Evolutionary conservation across 176 grass and related monocot species (phyloP), one percentile per base, ranked within the genome.

Genomic region (Calamus simplicifolius): DNA sequence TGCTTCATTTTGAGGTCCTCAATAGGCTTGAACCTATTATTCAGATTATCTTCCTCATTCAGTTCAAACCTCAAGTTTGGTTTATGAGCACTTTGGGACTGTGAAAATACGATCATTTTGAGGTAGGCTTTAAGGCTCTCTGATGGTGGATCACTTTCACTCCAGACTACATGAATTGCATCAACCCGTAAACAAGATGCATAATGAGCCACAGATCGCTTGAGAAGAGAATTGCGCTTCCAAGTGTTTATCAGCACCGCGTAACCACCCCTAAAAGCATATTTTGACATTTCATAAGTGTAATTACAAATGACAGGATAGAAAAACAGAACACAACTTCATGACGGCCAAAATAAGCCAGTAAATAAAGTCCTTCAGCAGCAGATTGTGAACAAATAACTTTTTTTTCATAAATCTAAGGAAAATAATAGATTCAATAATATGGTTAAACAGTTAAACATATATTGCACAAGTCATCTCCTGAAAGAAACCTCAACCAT

Each of bases 1-100:
- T 50, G 86, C 80, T 58, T 88, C 86, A 18, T 69, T 75, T 25
- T 48, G 61, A 96, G 69, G 17, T 60, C 86, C 17, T 51, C 58
- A 59, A 87, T 82, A 1, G 84, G 86, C 69, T 77, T 90, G 77
- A 96, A 96, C 67, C 91, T 69, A 50, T 90, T 96, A 75, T 96
- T 96, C 54, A 96, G 80, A 29, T 43, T 23, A 68, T 68, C 64
- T 28, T 68, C 64, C n/a, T 55, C 51, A 21, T 68, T 68, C 10
- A 68, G 28, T 51, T 68, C 23, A 43, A 68, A 68, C 28, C 13
- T 17, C 2, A 68, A 35, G 35, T 38, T 18, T 35, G 64, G 51
- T 18, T 55, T 68, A 16, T 38, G 27, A 31, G 27, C 6, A 35
- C 31, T 35, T 35, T 35, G 31, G 31, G 68, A 70, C 56, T 19